Conservation (phyloP, 495 filamentous ascomycete species). For the Hypoxylon lienhwacheense region DNA sequence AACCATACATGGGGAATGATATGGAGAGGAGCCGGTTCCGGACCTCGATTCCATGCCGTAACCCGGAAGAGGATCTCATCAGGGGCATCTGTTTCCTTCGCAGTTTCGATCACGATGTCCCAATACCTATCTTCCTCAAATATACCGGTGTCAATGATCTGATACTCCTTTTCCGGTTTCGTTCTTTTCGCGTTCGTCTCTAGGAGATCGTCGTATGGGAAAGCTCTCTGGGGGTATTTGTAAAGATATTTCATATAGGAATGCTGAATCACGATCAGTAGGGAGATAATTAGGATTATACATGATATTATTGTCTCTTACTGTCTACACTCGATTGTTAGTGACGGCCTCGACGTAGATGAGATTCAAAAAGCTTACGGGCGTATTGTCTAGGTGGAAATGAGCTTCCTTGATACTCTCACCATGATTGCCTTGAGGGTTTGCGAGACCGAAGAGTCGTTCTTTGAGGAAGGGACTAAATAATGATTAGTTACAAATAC, state of each 20-base stretch:
- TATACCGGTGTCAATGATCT: slow-evolving; percentile 85
- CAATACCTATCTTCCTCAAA: slow-evolving; percentile 94
- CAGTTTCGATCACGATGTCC: slow-evolving; percentile 96
- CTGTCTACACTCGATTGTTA: slow-evolving; percentile 44
- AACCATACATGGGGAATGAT: slow-evolving; percentile 97
- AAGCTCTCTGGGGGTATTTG: slow-evolving; percentile 90
- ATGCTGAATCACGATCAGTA: slow-evolving; percentile 59
- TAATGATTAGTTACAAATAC: slow-evolving; percentile 15
- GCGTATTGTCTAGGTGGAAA: slow-evolving; percentile 95
- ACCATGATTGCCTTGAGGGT: slow-evolving; percentile 94
- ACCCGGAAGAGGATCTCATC: slow-evolving; percentile 93
- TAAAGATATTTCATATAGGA: slow-evolving; percentile 99
- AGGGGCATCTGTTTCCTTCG: slow-evolving; percentile 85
- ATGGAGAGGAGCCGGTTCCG: slow-evolving; percentile 85
- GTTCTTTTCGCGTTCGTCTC: slow-evolving; percentile 77
- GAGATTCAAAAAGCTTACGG: slow-evolving; percentile 46
- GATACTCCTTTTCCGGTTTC: slow-evolving; percentile 80
- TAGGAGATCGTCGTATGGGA: slow-evolving; percentile 86
- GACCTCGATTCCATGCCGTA: slow-evolving; percentile 93
- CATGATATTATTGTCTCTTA: slow-evolving; percentile 35
- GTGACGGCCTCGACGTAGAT: slow-evolving; percentile 8
- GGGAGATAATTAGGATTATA: background rate
- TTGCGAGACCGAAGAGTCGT: slow-evolving; percentile 88
- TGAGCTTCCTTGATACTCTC: slow-evolving; percentile 96
- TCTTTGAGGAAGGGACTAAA: slow-evolving; percentile 90